Evolutionary conservation across 352 stramenopile species (phyloP).

Genomic region (Phytophthora brassicae): DNA sequence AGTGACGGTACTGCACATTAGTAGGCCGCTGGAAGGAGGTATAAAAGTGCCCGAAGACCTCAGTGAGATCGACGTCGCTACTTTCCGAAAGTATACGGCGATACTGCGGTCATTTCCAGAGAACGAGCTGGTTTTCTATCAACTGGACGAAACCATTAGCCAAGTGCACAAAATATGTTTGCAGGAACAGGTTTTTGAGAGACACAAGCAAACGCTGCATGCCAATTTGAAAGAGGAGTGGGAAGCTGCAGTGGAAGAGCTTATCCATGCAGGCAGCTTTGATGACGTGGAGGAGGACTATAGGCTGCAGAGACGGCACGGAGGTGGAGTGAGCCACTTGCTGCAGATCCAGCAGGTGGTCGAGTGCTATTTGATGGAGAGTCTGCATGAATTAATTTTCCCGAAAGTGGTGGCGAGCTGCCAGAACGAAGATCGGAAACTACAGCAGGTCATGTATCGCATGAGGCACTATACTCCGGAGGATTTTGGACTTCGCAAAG

Average conservation of each 20-base stretch:
- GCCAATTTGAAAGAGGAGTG: conserved; percentile 55
- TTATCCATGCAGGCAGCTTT: conserved; percentile 51
- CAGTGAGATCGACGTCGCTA: conserved; percentile 73
- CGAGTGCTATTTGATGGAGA: conserved; percentile 82
- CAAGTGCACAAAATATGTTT: conserved; percentile 62
- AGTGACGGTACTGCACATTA: conserved; percentile 70
- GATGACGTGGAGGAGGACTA: conserved; percentile 38
- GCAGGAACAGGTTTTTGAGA: conserved; percentile 45
- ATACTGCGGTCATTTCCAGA: conserved; percentile 75
- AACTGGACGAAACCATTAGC: conserved; percentile 62
- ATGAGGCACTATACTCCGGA: conserved; percentile 65
- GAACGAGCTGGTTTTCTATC: conserved; percentile 72
- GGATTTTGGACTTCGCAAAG: conserved; percentile 68
- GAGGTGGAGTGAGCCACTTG: conserved; percentile 36
- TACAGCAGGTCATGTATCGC: conserved; percentile 43
- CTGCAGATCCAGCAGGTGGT: conserved; percentile 79
- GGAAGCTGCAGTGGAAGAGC: conserved; percentile 55
- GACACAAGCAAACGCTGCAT: conserved; percentile 50
- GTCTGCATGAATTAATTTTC: conserved; percentile 63
- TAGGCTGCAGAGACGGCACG: conserved; percentile 19
- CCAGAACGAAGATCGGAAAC: conserved; percentile 44
- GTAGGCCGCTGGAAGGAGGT: conserved; percentile 64
- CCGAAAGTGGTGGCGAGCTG: conserved; percentile 48
- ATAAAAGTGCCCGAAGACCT: conserved; percentile 68
- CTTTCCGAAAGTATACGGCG: conserved; percentile 73